Evolutionary conservation across 768 basidiomycete genomes (phyloP).

Genomic region (Dioszegia crocea): DNA sequence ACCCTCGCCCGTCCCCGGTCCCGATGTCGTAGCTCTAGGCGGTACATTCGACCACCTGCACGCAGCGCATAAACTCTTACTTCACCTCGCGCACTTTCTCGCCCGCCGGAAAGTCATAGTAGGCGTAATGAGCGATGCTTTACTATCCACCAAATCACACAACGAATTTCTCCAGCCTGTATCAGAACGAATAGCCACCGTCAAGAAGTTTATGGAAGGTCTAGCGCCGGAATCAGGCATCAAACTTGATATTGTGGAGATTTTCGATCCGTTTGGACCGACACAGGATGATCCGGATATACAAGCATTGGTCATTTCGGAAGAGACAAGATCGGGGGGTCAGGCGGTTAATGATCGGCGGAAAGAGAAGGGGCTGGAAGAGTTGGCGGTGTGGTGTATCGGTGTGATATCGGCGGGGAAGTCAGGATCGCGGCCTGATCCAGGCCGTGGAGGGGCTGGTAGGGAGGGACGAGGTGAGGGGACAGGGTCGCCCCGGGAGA

Average conservation of each 20-base stretch:
- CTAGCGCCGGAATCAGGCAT: neutral
- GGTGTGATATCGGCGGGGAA: slow-evolving; percentile 63
- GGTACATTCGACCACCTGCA: slow-evolving; percentile 99
- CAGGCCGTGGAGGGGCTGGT: too few relatives aligned
- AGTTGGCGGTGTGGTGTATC: slow-evolving; percentile 69
- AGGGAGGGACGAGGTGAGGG: neutral
- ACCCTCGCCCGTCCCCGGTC: neutral
- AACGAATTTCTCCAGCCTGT: slow-evolving; percentile 29
- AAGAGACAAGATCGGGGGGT: slow-evolving; percentile 71
- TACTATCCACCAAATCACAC: slow-evolving; percentile 34
- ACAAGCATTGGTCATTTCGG: slow-evolving; percentile 87
- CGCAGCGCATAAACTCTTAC: slow-evolving; percentile 91
- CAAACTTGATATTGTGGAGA: slow-evolving; percentile 60
- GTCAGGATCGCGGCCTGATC: too few relatives aligned
- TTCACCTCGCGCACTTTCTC: slow-evolving; percentile 87
- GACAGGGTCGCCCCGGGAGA: neutral
- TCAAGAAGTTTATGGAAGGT: slow-evolving; percentile 61
- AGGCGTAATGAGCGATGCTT: slow-evolving; percentile 57
- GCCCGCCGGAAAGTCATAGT: slow-evolving; percentile 75
- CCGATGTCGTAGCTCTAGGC: slow-evolving; percentile 60
- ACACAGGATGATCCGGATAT: slow-evolving; percentile 81
- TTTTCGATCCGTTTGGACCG: slow-evolving; percentile 85
- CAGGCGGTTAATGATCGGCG: slow-evolving; percentile 53
- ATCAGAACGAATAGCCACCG: slow-evolving; percentile 55
- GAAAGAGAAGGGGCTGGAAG: slow-evolving; percentile 57